Conservation (phyloP, 2,329 filamentous ascomycete species). For the Fusarium coffeatum region DNA sequence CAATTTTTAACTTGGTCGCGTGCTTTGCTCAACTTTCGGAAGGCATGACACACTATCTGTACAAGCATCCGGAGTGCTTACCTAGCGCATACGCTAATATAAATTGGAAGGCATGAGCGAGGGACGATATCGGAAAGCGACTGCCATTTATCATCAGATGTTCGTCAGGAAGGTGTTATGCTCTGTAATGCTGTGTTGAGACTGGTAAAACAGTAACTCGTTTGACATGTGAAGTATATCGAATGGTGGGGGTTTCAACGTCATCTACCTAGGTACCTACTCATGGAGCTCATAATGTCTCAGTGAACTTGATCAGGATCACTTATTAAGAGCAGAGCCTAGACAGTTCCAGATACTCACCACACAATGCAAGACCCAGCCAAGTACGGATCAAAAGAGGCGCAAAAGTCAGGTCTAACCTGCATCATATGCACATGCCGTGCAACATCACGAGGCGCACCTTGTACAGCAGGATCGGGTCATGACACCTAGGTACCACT, state of each 20-base stretch:
- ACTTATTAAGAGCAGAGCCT: neutral
- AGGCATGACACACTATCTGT: conserved; percentile 3
- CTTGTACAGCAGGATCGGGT: conserved; percentile 12
- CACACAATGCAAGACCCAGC: neutral
- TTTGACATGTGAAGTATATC: neutral
- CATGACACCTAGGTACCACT: conserved; percentile 1
- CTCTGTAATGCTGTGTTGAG: neutral
- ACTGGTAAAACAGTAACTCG: neutral
- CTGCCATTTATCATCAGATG: neutral
- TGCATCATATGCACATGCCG: conserved; percentile 5
- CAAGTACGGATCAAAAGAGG: neutral
- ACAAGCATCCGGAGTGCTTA: conserved; percentile 24
- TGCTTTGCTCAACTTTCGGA: conserved; percentile 25
- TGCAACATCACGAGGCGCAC: conserved; percentile 6
- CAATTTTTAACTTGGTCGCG: conserved; percentile 25
- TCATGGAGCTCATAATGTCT: neutral
- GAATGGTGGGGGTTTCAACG: conserved; percentile 1
- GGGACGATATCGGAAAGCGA: neutral
- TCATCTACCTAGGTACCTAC: neutral
- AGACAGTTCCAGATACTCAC: neutral
- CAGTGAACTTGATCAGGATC: neutral
- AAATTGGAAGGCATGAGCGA: neutral
- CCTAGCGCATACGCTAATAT: conserved; percentile 16
- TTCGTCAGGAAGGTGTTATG: neutral
- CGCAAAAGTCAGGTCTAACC: neutral